Evolutionary conservation across 305 asterid species (phyloP).

Genomic region (Solanum hybrid): DNA sequence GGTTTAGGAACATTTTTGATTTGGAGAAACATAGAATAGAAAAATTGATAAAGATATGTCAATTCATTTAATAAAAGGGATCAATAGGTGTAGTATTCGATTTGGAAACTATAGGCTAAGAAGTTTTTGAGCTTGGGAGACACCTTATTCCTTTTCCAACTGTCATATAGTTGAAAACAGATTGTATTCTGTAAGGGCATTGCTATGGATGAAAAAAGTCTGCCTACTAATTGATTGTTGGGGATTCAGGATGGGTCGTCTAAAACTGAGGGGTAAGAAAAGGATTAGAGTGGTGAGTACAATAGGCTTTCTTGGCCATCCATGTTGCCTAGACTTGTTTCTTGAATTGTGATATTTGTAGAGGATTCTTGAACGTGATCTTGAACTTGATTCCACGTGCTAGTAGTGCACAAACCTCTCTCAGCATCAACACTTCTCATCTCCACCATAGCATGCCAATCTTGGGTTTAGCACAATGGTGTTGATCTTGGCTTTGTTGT

Average conservation of each 20-base stretch:
- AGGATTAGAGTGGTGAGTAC: not conserved
- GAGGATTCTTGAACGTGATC: not conserved
- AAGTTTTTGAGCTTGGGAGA: not conserved
- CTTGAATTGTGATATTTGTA: not conserved
- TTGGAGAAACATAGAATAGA: not conserved
- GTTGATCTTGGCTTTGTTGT: not conserved
- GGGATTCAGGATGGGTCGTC: not conserved
- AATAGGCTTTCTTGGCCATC: not conserved
- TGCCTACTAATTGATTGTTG: not conserved
- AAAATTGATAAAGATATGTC: not conserved
- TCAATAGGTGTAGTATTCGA: not conserved
- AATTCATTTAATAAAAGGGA: not conserved
- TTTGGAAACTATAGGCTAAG: not conserved
- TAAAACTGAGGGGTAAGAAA: not conserved
- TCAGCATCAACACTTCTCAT: not conserved
- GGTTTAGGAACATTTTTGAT: not conserved
- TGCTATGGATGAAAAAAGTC: not conserved
- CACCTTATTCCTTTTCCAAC: not conserved
- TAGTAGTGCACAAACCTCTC: not conserved
- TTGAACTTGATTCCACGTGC: not conserved
- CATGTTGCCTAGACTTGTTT: not conserved
- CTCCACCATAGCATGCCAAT: not conserved
- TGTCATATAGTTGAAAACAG: not conserved
- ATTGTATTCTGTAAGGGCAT: not conserved
- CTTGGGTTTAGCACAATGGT: not conserved